Percentiles rank a stretch among this genome's conserved stretches.
phyloP scores from a whole-genome alignment of 805 yeast genomes.

The Candida qinlingensis region DNA sequence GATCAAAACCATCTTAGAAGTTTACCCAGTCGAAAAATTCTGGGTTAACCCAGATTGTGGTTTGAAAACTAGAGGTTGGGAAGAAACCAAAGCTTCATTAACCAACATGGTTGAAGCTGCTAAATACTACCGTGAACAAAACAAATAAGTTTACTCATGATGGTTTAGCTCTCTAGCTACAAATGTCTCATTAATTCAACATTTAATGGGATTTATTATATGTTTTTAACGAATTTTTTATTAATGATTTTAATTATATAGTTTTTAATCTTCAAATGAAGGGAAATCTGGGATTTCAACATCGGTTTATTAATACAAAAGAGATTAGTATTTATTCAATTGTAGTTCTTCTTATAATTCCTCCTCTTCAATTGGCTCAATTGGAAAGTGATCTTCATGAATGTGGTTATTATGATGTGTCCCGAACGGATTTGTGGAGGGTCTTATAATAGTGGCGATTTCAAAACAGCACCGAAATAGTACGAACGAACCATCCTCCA shows the following conservation, averaged over 20 bases:
- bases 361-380: too few relatives aligned
- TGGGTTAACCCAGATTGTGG: conserved; percentile 99
- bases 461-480: not conserved
- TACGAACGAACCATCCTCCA: too few relatives aligned
- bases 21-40: conserved; percentile 95
- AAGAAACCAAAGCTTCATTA: conserved; percentile 90
- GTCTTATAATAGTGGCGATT: conserved; percentile 3
- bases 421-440: not conserved
- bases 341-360: too few relatives aligned
- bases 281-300: conserved; percentile 14
- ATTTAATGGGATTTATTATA: conserved; percentile 4
- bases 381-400: too few relatives aligned
- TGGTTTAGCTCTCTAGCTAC: not conserved
- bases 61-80: conserved; percentile 99
- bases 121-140: conserved; percentile 74
- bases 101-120: conserved; percentile 99
- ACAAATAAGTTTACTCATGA: conserved; percentile 15
- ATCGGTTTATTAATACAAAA: conserved; percentile 12
- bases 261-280: conserved; percentile 6
- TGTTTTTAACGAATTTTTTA: conserved; percentile 5
- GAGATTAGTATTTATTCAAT: not conserved
- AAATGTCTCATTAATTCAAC: conserved; percentile 10
- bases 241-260: conserved; percentile 11
- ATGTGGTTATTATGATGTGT: not conserved
- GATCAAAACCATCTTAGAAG: conserved; percentile 90